Evolutionary conservation across 2,329 filamentous ascomycete species (phyloP).

Genomic region (Sordariomycetes sp.): DNA sequence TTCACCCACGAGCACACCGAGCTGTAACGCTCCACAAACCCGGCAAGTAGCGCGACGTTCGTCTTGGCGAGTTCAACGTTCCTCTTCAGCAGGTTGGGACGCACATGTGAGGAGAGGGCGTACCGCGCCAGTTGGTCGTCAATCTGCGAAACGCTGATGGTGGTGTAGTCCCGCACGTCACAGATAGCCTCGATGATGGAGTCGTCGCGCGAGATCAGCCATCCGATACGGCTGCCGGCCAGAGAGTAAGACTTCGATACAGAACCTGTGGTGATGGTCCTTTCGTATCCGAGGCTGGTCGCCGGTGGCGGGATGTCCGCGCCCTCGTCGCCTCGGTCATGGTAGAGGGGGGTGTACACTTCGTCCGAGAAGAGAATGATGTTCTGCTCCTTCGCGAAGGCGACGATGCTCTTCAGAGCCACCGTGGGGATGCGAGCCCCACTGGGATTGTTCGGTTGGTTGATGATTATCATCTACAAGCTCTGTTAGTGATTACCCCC

Average conservation of each 20-base stretch:
- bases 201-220: conserved; percentile 60
- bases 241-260: conserved; percentile 80
- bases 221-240: conserved; percentile 73
- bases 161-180: conserved; percentile 67
- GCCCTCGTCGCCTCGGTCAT: conserved; percentile 41
- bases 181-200: conserved; percentile 54
- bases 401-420: conserved; percentile 49
- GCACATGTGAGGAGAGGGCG: conserved; percentile 47
- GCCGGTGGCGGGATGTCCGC: conserved; percentile 52
- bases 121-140: conserved; percentile 71
- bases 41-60: conserved; percentile 56
- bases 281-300: conserved; percentile 60
- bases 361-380: conserved; percentile 68
- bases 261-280: conserved; percentile 63
- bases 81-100: conserved; percentile 34
- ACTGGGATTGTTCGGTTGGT: conserved; percentile 76
- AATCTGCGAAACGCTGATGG: conserved; percentile 73
- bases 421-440: conserved; percentile 56
- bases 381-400: conserved; percentile 48
- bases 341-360: conserved; percentile 77
- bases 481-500: background rate
- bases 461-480: conserved; percentile 37
- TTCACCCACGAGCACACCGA: conserved; percentile 59
- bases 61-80: conserved; percentile 55
- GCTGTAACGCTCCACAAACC: conserved; percentile 54